These are phyloP conservation scores for Fusarium luffae DNA, from an alignment of 2,329 filamentous ascomycete genomes.

Conservation along the genomic window DNA sequence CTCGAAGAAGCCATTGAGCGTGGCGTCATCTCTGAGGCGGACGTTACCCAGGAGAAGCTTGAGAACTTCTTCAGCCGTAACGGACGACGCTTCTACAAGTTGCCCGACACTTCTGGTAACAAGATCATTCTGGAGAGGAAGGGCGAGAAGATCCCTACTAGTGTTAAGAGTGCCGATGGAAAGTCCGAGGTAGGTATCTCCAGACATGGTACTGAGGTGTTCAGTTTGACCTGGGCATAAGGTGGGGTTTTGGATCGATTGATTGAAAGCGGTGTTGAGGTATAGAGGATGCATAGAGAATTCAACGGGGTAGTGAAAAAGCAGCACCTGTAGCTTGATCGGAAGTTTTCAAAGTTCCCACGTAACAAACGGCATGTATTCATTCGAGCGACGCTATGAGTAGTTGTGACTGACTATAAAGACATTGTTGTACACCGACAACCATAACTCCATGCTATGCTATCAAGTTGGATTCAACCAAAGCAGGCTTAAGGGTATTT, in stretches of 20 bases:
- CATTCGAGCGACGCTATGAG: constrained; percentile 9
- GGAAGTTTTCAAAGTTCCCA: background rate
- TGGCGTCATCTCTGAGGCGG: constrained; percentile 61
- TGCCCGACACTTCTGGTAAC: constrained; percentile 45
- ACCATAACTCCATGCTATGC: constrained; percentile 46
- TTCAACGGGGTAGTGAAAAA: constrained; percentile 7
- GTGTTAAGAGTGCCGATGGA: constrained; percentile 53
- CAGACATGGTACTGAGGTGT: constrained; percentile 54
- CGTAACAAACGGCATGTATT: background rate
- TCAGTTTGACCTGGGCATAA: constrained; percentile 54
- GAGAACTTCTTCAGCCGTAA: constrained; percentile 64
- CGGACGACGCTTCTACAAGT: constrained; percentile 66
- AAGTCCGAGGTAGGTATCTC: constrained; percentile 58
- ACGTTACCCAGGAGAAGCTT: constrained; percentile 66
- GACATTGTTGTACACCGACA: constrained; percentile 30
- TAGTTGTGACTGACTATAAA: constrained; percentile 35
- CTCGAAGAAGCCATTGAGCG: constrained; percentile 70
- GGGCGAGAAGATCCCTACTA: constrained; percentile 54
- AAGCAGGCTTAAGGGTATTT: constrained; percentile 33
- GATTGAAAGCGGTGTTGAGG: background rate
- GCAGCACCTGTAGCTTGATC: background rate
- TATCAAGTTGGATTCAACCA: constrained; percentile 15
- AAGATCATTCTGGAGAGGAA: constrained; percentile 55
- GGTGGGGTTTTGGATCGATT: background rate
- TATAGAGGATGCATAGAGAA: background rate